Conservation (phyloP, 371 early-diverging fungal genomes). For the Massospora cicadina region DNA sequence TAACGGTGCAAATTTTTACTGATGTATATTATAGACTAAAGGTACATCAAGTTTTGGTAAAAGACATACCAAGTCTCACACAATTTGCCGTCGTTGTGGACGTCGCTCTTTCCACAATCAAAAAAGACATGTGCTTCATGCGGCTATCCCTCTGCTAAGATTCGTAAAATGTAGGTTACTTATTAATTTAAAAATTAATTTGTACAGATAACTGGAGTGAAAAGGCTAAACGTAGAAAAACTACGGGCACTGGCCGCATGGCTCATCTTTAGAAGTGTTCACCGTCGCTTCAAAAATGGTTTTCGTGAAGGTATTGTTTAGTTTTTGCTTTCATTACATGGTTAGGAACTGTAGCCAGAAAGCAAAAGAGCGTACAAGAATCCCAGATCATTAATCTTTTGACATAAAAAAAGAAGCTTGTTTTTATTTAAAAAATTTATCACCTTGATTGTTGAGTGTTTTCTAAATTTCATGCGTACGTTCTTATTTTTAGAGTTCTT, state of each 20-base stretch:
- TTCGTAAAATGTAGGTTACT: constrained; percentile 69
- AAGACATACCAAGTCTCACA: constrained; percentile 98
- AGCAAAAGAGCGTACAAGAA: not conserved
- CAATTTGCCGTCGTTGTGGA: constrained; percentile 97
- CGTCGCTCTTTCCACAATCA: constrained; percentile 98
- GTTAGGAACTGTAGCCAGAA: not conserved
- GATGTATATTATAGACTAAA: constrained; percentile 49
- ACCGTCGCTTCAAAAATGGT: constrained; percentile 91
- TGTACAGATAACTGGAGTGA: constrained; percentile 76
- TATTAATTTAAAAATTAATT: constrained; percentile 1
- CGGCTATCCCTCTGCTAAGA: constrained; percentile 98
- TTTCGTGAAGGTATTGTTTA: constrained; percentile 65
- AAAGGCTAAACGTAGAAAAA: constrained; percentile 96
- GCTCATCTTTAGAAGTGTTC: constrained; percentile 80
- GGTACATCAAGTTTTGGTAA: constrained; percentile 99
- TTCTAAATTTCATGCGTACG: too few relatives aligned
- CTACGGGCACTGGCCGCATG: constrained; percentile 98
- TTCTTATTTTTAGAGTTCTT: too few relatives aligned
- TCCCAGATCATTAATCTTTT: too few relatives aligned
- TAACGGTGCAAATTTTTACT: not conserved
- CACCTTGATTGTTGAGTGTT: too few relatives aligned
- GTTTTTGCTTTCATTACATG: not conserved
- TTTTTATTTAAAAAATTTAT: too few relatives aligned
- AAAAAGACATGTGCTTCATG: constrained; percentile 98
- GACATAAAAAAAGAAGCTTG: too few relatives aligned